Percentiles rank a stretch among this genome's conserved stretches.
Evolutionary conservation across 1,284 basidiomycete genomes (phyloP).

Genomic region (Sporisorium reilianum): DNA sequence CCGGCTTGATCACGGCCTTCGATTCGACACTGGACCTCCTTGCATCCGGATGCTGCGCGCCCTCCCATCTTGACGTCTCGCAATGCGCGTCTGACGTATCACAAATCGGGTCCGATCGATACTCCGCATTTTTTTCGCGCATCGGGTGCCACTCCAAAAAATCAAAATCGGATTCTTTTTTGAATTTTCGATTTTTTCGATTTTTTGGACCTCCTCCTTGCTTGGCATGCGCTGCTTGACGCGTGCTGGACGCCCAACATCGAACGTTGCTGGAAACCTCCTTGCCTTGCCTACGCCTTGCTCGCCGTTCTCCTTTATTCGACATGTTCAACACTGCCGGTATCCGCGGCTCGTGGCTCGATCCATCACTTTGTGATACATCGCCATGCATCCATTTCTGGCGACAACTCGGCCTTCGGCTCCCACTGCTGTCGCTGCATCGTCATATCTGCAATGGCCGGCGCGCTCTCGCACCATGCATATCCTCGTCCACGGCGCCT

Average conservation of each 20-base stretch:
- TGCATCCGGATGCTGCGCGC: conserved; percentile 29
- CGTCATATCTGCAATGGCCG: conserved; percentile 10
- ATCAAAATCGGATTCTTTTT: background rate
- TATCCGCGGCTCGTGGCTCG: background rate
- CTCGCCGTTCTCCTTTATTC: conserved; percentile 7
- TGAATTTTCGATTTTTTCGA: background rate
- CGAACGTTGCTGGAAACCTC: background rate
- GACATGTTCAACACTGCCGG: conserved; percentile 21
- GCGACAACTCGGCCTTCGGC: background rate
- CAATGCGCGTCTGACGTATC: conserved; percentile 14
- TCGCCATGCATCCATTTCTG: background rate
- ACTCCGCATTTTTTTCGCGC: no score
- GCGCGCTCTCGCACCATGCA: conserved; percentile 27
- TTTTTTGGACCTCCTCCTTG: conserved; percentile 19
- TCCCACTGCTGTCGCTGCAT: conserved; percentile 13
- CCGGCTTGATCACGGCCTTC: conserved; percentile 4
- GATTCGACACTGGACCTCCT: conserved; percentile 18
- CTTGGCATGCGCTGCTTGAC: conserved; percentile 36
- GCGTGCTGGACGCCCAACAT: conserved; percentile 7
- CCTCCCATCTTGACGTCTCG: conserved; percentile 7
- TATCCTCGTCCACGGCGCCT: conserved; percentile 1
- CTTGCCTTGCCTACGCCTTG: conserved; percentile 17
- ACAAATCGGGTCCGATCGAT: conserved; percentile 22
- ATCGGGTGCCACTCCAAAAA: conserved; percentile 6
- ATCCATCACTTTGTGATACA: conserved; percentile 5